Evolutionary conservation across 1,284 basidiomycete species (phyloP).

Genomic region (Peniophora sp.): DNA sequence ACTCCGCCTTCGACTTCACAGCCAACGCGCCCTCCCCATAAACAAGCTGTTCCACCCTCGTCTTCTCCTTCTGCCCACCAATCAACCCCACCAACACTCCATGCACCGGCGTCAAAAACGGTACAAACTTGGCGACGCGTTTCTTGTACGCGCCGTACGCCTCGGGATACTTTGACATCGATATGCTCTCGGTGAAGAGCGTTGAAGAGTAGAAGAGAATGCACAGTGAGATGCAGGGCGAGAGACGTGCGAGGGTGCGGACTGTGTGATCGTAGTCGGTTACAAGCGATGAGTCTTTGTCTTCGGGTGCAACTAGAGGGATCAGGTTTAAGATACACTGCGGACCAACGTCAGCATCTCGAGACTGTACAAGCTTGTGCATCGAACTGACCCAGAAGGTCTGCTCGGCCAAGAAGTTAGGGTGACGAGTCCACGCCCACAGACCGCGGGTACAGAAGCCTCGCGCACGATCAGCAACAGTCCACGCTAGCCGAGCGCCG

Average conservation of each 20-base stretch:
- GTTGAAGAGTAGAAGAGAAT: constrained; percentile 71
- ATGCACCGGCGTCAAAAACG: constrained; percentile 40
- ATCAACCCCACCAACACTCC: constrained; percentile 26
- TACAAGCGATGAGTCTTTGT: constrained; percentile 9
- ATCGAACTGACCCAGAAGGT: constrained; percentile 80
- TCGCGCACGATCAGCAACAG: constrained; percentile 59
- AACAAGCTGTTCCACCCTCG: constrained; percentile 30
- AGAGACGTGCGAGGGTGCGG: constrained; percentile 21
- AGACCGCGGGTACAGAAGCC: constrained; percentile 84
- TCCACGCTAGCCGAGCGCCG: constrained; percentile 56
- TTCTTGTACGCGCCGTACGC: constrained; percentile 67
- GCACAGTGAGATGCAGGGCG: constrained; percentile 38
- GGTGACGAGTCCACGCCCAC: constrained; percentile 84
- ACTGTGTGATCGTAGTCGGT: constrained; percentile 21
- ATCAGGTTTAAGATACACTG: constrained; percentile 66
- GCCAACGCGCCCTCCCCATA: constrained; percentile 22
- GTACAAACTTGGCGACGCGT: constrained; percentile 80
- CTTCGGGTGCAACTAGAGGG: constrained; percentile 45
- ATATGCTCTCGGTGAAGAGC: constrained; percentile 74
- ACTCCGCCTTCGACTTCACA: constrained; percentile 6
- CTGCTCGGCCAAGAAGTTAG: constrained; percentile 89
- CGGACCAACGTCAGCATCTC: too few species aligned
- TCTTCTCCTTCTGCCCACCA: constrained; percentile 24
- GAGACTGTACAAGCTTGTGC: too few species aligned
- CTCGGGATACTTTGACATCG: constrained; percentile 65